Evolutionary conservation across 2,329 filamentous ascomycete genomes (phyloP), one percentile per base, ranked within the genome.

Genomic region (Moelleriella libera): DNA sequence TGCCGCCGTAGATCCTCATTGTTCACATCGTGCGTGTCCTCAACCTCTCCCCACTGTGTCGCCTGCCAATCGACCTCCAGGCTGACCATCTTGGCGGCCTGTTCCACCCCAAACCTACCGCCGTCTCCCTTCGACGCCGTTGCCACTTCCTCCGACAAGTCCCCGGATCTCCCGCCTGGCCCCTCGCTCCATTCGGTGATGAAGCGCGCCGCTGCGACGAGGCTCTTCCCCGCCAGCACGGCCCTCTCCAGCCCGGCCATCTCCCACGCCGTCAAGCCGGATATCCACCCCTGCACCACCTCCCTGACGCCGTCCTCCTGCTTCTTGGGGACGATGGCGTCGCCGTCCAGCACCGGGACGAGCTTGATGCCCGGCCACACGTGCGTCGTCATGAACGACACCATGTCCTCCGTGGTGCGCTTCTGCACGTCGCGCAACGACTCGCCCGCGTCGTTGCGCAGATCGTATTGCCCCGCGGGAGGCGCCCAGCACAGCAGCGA

Each of bases 21-120:
- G 58, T 94, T 85, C 1, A 98, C 92, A 70, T 98, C 92, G 66
- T 98, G 92, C 30, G 89, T 95, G 65, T 98, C 89, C 63, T 98
- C 92, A 1, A 98, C 92, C 70, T 95, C 89, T 7, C 92, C 92
- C 90, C 92, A 97, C 65, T 85, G 82, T 30, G 76, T 70, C 1
- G 83, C 94, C 74, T 98, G 92, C 83, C 88, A 96, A 53, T 79
- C 74, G 12, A 95, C 87, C 69, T 98, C 92, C 41, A 94, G 63
- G 57, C 78, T 95, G 5, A 83, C 81, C 11, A 84, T 83, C 57
- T 75, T 72, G 0, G 86, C 82, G 1, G 89, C 90, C 61, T 94
- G 81, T 57, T 94, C 85, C 10, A 94, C 81, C 0, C 86, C 85
- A 60, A 94, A 96, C 48, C 51, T 56, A 44, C 57, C 57, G 45